Evolutionary conservation across 192 early-diverging fungal genomes (phyloP).

Genomic region (Podila clonocystis): DNA sequence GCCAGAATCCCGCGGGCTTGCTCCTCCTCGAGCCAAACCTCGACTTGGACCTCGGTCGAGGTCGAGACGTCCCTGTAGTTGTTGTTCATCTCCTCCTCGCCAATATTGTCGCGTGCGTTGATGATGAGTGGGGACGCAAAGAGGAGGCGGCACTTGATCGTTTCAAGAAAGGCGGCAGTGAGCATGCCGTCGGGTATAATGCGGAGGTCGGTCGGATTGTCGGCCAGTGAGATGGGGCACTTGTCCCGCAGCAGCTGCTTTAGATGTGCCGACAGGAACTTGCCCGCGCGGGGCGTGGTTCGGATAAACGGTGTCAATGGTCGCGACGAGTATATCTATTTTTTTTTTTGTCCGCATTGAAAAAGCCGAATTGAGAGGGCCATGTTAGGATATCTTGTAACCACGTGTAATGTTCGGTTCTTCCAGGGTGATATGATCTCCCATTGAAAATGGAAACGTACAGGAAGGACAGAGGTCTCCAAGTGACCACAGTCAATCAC

Average conservation of each 20-base stretch:
- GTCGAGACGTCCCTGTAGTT: conserved; percentile 54
- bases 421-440: neutral
- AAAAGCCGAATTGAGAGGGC: no score
- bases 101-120: conserved; percentile 43
- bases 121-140: conserved; percentile 66
- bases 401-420: neutral
- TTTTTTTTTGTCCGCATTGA: no score
- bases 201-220: conserved; percentile 46
- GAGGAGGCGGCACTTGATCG: conserved; percentile 72
- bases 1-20: conserved; percentile 55
- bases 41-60: conserved; percentile 59
- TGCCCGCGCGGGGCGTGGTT: conserved; percentile 73
- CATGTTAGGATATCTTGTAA: no score
- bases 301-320: conserved; percentile 71
- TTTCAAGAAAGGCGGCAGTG: conserved; percentile 65
- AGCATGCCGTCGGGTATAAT: conserved; percentile 59
- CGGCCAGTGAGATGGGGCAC: conserved; percentile 52
- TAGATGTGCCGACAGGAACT: conserved; percentile 66
- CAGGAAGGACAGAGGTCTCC: conserved; percentile 80
- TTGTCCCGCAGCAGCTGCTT: conserved; percentile 67
- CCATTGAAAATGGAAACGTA: conserved; percentile 49
- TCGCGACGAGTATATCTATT: conserved; percentile 73
- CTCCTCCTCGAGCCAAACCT: conserved; percentile 43
- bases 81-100: conserved; percentile 55
- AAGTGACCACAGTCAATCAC: conserved; percentile 90